Evolutionary conservation across 768 basidiomycete species (phyloP), one percentile per base, ranked within the genome.

Genomic region (Agaricus blazei): DNA sequence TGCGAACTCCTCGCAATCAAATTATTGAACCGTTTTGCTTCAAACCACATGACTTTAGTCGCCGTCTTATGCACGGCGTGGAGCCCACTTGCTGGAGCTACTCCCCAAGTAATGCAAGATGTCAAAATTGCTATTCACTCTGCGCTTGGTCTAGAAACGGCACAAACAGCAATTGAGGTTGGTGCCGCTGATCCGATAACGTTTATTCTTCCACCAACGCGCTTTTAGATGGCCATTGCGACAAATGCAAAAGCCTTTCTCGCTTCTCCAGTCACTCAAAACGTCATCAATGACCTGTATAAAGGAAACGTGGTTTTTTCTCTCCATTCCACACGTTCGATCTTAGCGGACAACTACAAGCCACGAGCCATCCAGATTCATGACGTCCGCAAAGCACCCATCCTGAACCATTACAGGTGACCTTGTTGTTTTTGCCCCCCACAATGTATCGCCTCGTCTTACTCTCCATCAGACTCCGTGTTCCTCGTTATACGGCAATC

Each of bases 1-100:
- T 95, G 92, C 69, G 93, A 97, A 66, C 81, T 97, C 14, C 69
- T 97, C 19, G 93, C 95, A 8, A 84, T 92, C 75, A 97, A 97
- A 64, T 80, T 95, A 24, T 75, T 94, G 9, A 82, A 79, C 23
- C 77, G 78, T 31, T 94, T 90, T 63, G 85, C 89, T 1, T 79
- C 79, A 4, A 82, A 84, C 61, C 80, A 88, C 64, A 79, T 93
- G n/a, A 82, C 88, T 54, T 77, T 94, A 19, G 75, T 87, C 27
- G 84, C 88, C 8, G 87, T 90, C 27, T 70, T 98, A 49, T 93
- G 90, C 0, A 85, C 84, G 0, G 81, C 79, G 54, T 97, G 91
- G 88, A 90, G 85, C 66, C 90, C 93, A 1, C 80, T 96, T 50
- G 80, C 87, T 34, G 91, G 92, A 1, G 90, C 90, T 3, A 76